Percentiles rank a stretch among this genome's conserved stretches.
Evolutionary conservation across 1,139 yeast species (phyloP).

Genomic region (Schwanniomyces etchellsii): DNA sequence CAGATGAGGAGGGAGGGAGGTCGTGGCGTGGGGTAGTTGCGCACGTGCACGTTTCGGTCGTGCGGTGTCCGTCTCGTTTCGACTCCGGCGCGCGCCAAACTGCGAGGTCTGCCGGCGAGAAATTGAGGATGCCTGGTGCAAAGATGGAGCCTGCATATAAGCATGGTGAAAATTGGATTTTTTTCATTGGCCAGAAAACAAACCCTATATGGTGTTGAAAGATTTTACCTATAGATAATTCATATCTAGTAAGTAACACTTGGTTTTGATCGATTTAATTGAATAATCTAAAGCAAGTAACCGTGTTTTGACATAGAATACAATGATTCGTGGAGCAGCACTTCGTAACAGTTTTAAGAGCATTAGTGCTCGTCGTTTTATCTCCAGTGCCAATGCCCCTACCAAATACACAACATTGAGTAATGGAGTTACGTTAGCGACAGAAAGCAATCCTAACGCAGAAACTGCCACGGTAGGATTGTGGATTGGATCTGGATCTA

Average conservation of each 20-base stretch:
- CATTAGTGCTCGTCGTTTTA: slow-evolving; percentile 46
- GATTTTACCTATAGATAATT: neutral
- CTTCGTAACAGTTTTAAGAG: slow-evolving; percentile 26
- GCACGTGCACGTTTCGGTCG: no score
- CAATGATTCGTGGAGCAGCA: slow-evolving; percentile 36
- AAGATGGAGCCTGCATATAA: neutral
- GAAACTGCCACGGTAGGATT: slow-evolving; percentile 60
- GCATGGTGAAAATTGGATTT: slow-evolving; percentile 2
- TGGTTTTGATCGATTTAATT: neutral
- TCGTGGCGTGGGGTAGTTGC: no score
- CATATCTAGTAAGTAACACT: neutral
- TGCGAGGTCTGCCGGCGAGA: neutral
- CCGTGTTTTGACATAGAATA: neutral
- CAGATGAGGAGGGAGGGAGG: no score
- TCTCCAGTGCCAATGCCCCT: slow-evolving; percentile 53
- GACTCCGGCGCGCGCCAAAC: no score
- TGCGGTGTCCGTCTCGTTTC: no score
- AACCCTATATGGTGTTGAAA: neutral
- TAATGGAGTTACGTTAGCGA: slow-evolving; percentile 69
- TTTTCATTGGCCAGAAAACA: slow-evolving; percentile 5
- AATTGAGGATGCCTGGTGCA: no score
- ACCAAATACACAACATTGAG: slow-evolving; percentile 66
- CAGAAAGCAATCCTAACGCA: slow-evolving; percentile 56
- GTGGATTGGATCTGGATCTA: slow-evolving; percentile 70
- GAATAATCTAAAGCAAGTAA: neutral